Evolutionary conservation across 2,329 filamentous ascomycete species (phyloP).

Genomic region (Epichloe elymi): DNA sequence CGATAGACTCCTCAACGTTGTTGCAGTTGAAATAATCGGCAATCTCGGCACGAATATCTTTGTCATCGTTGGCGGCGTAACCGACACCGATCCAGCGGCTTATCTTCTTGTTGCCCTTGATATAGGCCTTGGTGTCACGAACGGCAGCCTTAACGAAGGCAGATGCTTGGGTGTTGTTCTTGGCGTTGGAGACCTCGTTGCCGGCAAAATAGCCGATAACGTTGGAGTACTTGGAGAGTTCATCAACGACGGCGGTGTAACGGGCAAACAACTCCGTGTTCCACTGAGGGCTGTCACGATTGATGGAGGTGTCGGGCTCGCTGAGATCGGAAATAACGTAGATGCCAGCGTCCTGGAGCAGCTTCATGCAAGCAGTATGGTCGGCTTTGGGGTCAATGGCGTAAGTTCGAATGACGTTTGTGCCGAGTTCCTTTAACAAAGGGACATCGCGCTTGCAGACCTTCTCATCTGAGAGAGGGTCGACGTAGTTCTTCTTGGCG

Average conservation of each 20-base stretch:
- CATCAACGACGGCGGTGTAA: slow-evolving; percentile 76
- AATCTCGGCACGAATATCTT: slow-evolving; percentile 65
- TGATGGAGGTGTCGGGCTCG: slow-evolving; percentile 71
- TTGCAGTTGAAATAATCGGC: slow-evolving; percentile 95
- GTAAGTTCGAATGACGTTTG: slow-evolving; percentile 92
- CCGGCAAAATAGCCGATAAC: slow-evolving; percentile 95
- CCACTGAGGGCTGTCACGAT: slow-evolving; percentile 69
- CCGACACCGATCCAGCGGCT: slow-evolving; percentile 78
- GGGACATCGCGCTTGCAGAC: slow-evolving; percentile 78
- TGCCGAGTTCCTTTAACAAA: slow-evolving; percentile 61
- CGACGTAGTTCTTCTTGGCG: slow-evolving; percentile 47
- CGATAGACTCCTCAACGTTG: slow-evolving; percentile 49
- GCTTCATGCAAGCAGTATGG: slow-evolving; percentile 74
- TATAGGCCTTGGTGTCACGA: slow-evolving; percentile 90
- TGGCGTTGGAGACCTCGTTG: slow-evolving; percentile 88
- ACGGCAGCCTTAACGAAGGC: slow-evolving; percentile 97
- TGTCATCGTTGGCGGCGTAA: slow-evolving; percentile 92
- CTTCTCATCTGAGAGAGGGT: slow-evolving; percentile 63
- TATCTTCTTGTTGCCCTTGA: slow-evolving; percentile 66
- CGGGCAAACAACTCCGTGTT: slow-evolving; percentile 62
- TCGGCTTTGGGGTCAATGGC: slow-evolving; percentile 69
- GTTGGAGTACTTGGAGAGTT: slow-evolving; percentile 72
- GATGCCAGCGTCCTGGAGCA: slow-evolving; percentile 75
- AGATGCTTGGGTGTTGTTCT: slow-evolving; percentile 78
- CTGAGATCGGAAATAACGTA: slow-evolving; percentile 89